These are phyloP conservation scores for Arachis monticola DNA, from an alignment of 331 rosid genomes.

Conservation along the genomic window DNA sequence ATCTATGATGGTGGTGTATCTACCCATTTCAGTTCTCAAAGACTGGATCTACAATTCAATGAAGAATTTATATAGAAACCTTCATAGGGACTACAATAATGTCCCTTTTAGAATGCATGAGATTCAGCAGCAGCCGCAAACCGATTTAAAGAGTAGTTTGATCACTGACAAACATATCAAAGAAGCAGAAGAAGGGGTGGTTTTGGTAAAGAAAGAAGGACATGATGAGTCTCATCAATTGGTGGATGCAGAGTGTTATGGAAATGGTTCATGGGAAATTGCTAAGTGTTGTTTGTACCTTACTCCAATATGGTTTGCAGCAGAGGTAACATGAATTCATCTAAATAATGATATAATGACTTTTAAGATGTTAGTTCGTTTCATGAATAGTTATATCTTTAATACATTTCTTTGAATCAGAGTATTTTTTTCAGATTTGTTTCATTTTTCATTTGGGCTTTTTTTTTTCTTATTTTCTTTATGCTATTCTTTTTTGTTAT, in stretches of 20 bases:
- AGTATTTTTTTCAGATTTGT: too few relatives aligned
- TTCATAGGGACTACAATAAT: conserved; percentile 19
- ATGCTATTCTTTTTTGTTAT: too few relatives aligned
- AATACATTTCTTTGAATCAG: too few relatives aligned
- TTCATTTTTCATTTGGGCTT: too few relatives aligned
- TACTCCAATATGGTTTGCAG: conserved; percentile 72
- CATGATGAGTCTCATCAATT: conserved; percentile 40
- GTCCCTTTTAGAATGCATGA: conserved; percentile 46
- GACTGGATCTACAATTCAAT: conserved; percentile 52
- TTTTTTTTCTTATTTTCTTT: too few relatives aligned
- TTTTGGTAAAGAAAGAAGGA: conserved; percentile 44
- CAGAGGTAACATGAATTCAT: conserved; percentile 60
- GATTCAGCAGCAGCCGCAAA: conserved; percentile 34
- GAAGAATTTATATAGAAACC: conserved; percentile 30
- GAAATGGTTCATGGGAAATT: conserved; percentile 58
- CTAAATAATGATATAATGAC: not conserved
- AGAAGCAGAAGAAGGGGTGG: conserved; percentile 64
- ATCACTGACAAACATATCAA: conserved; percentile 49
- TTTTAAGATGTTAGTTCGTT: too few relatives aligned
- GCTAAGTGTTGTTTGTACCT: conserved; percentile 63
- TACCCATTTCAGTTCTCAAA: conserved; percentile 62
- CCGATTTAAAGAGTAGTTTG: conserved; percentile 37
- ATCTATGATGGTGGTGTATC: conserved; percentile 66
- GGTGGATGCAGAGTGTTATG: conserved; percentile 39
- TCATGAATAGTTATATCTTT: too few relatives aligned